Conservation (phyloP, 2,329 filamentous ascomycete species). For the Blastomyces parvus region DNA sequence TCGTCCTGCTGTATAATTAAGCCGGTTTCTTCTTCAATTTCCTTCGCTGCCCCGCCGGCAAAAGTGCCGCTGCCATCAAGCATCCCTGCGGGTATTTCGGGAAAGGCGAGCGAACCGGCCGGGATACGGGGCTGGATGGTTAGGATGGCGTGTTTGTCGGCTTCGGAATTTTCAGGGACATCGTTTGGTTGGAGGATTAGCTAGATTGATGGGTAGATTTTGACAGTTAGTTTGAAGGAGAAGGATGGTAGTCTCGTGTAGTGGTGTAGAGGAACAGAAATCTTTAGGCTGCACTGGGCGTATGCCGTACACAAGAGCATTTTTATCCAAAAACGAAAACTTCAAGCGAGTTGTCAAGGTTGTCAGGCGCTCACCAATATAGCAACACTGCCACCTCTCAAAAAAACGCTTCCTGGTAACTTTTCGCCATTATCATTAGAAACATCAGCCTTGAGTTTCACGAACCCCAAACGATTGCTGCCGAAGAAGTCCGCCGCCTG, state of each 20-base stretch:
- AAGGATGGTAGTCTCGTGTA: background rate
- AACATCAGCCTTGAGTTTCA: constrained; percentile 48
- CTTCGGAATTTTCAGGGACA: constrained; percentile 26
- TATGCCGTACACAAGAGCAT: background rate
- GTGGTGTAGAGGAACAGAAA: background rate
- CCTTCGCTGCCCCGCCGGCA: constrained; percentile 46
- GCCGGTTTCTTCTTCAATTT: constrained; percentile 50
- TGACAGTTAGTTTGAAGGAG: background rate
- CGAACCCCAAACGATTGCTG: constrained; percentile 43
- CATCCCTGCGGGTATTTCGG: constrained; percentile 53
- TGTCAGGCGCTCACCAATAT: constrained; percentile 39
- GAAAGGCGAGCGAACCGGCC: constrained; percentile 45
- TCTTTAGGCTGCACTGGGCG: background rate
- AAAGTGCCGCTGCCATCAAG: constrained; percentile 48
- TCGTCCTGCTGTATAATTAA: constrained; percentile 43
- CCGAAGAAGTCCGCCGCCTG: constrained; percentile 48
- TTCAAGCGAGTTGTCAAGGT: background rate
- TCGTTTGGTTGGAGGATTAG: constrained; percentile 48
- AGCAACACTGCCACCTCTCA: constrained; percentile 50
- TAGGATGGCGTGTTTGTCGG: constrained; percentile 42
- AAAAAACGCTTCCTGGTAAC: constrained; percentile 48
- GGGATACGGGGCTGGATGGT: constrained; percentile 50
- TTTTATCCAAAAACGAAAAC: no score
- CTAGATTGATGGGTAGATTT: constrained; percentile 23
- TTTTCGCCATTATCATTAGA: constrained; percentile 43